phyloP scores from a whole-genome alignment of 2,329 filamentous ascomycete genomes.

The Orbilia blumenaviensis region DNA sequence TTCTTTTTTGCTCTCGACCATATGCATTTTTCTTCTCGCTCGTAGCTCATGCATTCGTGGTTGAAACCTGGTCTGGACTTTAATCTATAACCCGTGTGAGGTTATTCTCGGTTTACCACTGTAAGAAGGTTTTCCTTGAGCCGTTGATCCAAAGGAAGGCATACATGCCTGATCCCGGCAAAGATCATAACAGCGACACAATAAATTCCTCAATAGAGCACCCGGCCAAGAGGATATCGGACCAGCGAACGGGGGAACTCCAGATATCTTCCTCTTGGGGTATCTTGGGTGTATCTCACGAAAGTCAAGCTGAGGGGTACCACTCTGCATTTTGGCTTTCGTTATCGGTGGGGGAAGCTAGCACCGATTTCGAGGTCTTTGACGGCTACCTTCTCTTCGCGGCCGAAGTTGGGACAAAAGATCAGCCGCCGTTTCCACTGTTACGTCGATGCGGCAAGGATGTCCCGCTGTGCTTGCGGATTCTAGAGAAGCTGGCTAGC shows the following conservation, averaged over 20 bases:
- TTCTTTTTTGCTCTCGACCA: constrained; percentile 16
- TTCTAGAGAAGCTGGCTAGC: constrained; percentile 21
- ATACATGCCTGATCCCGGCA: constrained; percentile 45
- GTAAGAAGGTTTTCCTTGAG: constrained; percentile 35
- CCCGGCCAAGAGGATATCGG: constrained; percentile 8
- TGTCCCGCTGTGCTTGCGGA: constrained; percentile 25
- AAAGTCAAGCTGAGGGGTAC: constrained; percentile 13
- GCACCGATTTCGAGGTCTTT: constrained; percentile 22
- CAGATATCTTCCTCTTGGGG: constrained; percentile 9
- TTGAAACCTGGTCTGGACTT: constrained; percentile 54
- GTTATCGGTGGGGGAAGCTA: constrained; percentile 30
- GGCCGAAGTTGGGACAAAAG: constrained; percentile 48
- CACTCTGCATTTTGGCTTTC: background rate
- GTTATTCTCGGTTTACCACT: constrained; percentile 52
- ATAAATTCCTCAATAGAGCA: constrained; percentile 47
- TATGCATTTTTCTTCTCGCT: background rate
- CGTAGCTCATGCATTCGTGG: constrained; percentile 26
- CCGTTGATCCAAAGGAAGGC: constrained; percentile 12
- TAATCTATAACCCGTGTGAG: constrained; percentile 54
- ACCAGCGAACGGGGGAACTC: constrained; percentile 15
- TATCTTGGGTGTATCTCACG: background rate
- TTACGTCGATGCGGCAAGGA: constrained; percentile 47
- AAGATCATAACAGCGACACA: constrained; percentile 27
- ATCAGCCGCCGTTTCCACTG: constrained; percentile 51
- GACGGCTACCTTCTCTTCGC: constrained; percentile 46